Percentiles rank a stretch among this genome's conserved stretches.
These are phyloP conservation scores for Ogataea pignaliae DNA, from an alignment of 805 yeast genomes.

Conservation along the genomic window DNA sequence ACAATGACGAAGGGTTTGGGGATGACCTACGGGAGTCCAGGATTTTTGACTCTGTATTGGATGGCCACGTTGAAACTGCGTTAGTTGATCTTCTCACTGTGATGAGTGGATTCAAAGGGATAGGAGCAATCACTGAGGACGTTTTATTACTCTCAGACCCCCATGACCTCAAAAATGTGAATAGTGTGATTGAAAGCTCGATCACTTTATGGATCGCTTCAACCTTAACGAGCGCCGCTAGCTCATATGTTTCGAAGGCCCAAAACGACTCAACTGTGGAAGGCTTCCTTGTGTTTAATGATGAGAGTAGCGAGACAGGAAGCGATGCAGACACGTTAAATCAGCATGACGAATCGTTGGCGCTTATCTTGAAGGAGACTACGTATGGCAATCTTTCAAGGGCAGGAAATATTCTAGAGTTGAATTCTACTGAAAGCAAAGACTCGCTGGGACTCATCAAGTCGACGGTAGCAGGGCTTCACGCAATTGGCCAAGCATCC, in stretches of 20 bases:
- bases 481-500: conserved; percentile 36
- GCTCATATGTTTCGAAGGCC: too few species aligned
- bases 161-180: conserved; percentile 3
- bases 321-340: conserved; percentile 7
- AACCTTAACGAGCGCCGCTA: conserved; percentile 16
- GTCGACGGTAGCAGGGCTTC: conserved; percentile 35
- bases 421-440: conserved; percentile 20
- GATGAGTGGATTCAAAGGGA: neutral
- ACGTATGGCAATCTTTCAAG: conserved; percentile 31
- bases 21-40: conserved; percentile 3
- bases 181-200: conserved; percentile 16
- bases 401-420: conserved; percentile 41
- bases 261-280: conserved; percentile 6
- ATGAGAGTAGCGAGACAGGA: conserved; percentile 15
- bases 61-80: conserved; percentile 17
- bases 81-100: conserved; percentile 9
- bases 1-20: conserved; percentile 7
- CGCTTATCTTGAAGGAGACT: conserved; percentile 14
- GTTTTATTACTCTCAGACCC: neutral
- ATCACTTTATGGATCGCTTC: conserved; percentile 38
- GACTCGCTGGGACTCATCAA: conserved; percentile 8
- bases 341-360: conserved; percentile 6
- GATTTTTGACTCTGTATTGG: conserved; percentile 20
- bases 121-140: neutral
- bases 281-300: conserved; percentile 20